Base-by-base conservation (phyloP, 2,329 filamentous ascomycete genomes). In the Rhytidhysteron rufulum region DNA sequence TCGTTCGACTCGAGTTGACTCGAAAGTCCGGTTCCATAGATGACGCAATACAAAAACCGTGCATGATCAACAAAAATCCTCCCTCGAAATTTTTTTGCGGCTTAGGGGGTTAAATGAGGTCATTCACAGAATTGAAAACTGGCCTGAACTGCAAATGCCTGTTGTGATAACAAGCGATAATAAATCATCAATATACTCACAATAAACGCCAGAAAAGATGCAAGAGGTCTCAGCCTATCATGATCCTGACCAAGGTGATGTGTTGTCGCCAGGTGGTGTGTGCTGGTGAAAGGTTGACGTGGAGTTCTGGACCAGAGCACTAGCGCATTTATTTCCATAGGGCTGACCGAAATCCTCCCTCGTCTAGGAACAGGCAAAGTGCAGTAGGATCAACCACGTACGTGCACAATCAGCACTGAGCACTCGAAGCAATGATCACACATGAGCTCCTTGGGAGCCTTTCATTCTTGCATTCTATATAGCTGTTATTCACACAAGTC, bases 251-350 rank as follows among this genome's bases (percentile, higher is more conserved):
- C 24, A 27, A 13, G 25, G 20, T 33, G 32, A 31, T 31, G 16
- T 25, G 31, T 25, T 33, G 36, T 16, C 21, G 24, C 24, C 24
- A 27, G 13, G 24, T 27, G 13, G 24, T 27, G 24, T 20, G 34
- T 19, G 41, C 5, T 39, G 32, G 25, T 40, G 49, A 38, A 50
- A 31, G 36, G 49, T 51, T 48, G 52, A 62, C 58, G 58, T 62
- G 59, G 59, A 62, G 45, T 45, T 54, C 46, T 39, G 45, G 57
- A 40, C 8, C 24, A 27, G 13, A 27, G 24, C 24, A 13, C 57
- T 62, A 60, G 50, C 48, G 51, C 44, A 41, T 27, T 13, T n/a
- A n/a, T n/a, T n/a, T n/a, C n/a, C n/a, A n/a, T n/a, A n/a, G n/a
- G n/a, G n/a, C n/a, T n/a, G n/a, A n/a, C n/a, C n/a, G n/a, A n/a